These are phyloP conservation scores for Neurospora cerealis DNA, from an alignment of 495 filamentous ascomycete species.

Conservation along the genomic window DNA sequence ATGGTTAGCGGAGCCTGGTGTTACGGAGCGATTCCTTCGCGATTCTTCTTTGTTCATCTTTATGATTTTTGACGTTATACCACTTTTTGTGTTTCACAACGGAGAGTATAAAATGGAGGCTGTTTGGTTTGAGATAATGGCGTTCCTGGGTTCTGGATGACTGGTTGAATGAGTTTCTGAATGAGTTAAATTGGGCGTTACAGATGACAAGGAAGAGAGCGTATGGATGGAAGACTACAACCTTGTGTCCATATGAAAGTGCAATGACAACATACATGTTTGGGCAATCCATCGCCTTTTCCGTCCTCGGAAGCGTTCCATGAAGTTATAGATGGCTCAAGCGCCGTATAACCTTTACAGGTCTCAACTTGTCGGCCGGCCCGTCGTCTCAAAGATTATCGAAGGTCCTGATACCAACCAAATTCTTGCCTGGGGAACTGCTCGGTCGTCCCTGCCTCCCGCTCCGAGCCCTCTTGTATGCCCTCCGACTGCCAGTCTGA, in stretches of 20 bases:
- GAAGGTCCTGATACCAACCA: too few relatives aligned
- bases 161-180: neutral
- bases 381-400: neutral
- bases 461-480: neutral
- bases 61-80: neutral
- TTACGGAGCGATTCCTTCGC: neutral
- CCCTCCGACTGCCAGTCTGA: neutral
- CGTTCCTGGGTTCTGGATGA: neutral
- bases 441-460: too few relatives aligned
- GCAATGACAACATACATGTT: neutral
- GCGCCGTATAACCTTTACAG: neutral
- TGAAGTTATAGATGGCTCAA: neutral
- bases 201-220: neutral
- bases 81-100: neutral
- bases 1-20: neutral
- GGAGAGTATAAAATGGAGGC: neutral
- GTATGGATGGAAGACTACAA: neutral
- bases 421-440: too few relatives aligned
- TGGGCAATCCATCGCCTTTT: too few relatives aligned
- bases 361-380: neutral
- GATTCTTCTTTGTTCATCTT: neutral
- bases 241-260: neutral
- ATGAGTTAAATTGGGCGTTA: neutral
- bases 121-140: neutral
- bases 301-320: neutral